A percentile compares a stretch with the other conserved stretches of the same genome.
Conservation (phyloP, 306 rosid species). For the Cucurbita ficifolia region DNA sequence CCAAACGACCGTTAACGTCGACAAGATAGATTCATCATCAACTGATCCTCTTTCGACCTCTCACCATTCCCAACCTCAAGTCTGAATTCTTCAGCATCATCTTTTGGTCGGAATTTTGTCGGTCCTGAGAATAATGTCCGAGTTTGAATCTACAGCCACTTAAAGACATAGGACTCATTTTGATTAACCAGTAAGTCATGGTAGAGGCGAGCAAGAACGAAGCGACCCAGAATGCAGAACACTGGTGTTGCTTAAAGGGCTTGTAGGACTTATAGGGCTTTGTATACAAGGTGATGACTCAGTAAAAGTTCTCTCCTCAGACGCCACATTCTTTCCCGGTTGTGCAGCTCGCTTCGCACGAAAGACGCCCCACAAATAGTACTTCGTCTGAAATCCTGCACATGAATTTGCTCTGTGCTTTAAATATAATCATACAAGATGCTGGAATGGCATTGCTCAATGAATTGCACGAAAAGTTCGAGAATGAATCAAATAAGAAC, state of each 20-base stretch:
- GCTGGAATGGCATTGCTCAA: background rate
- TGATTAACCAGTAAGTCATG: background rate
- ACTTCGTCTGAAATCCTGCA: conserved; percentile 52
- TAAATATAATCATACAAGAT: background rate
- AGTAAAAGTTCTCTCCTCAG: conserved; percentile 7
- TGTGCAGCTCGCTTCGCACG: conserved; percentile 23
- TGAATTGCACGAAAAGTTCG: background rate
- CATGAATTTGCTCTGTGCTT: background rate
- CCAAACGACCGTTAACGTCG: no score
- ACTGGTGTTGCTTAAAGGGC: conserved; percentile 22
- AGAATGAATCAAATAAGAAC: background rate
- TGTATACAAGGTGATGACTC: conserved; percentile 8
- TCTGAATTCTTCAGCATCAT: background rate
- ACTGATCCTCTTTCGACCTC: background rate
- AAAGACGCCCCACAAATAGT: conserved; percentile 77
- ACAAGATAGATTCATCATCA: background rate
- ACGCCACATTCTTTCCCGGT: conserved; percentile 3
- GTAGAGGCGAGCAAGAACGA: background rate
- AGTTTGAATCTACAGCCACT: background rate
- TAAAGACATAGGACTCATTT: background rate
- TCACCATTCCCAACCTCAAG: background rate
- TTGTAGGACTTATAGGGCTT: conserved; percentile 13
- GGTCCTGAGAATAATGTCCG: background rate
- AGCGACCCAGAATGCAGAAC: background rate
- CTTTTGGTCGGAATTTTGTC: background rate